These are phyloP conservation scores for Tagetes patula DNA, from an alignment of 129 eudicot genomes.

Conservation along the genomic window DNA sequence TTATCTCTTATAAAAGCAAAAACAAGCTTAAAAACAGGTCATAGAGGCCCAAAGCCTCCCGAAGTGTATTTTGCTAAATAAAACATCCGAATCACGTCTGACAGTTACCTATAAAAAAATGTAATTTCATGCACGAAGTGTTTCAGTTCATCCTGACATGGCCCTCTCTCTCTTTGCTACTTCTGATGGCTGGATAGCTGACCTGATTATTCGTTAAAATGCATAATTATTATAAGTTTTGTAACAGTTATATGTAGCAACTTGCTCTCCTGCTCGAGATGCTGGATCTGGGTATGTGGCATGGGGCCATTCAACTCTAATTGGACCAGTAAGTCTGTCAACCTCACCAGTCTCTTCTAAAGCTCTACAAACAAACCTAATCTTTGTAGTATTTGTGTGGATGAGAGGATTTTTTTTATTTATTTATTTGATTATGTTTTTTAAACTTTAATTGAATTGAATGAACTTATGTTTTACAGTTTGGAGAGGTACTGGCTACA, in stretches of 20 bases:
- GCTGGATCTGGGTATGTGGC: constrained; percentile 84
- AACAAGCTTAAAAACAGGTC: background rate
- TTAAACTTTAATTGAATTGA: background rate
- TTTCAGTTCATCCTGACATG: background rate
- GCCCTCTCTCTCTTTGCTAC: background rate
- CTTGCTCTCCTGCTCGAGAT: constrained; percentile 97
- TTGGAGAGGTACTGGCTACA: constrained; percentile 90
- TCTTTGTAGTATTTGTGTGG: background rate
- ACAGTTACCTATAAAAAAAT: background rate
- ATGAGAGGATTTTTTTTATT: background rate
- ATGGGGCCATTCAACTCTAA: constrained; percentile 96
- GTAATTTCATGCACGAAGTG: background rate
- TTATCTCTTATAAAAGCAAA: background rate
- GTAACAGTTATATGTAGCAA: constrained; percentile 83
- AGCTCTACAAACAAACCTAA: background rate
- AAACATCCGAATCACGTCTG: background rate
- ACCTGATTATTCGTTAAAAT: background rate
- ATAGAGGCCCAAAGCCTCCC: background rate
- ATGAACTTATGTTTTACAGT: constrained; percentile 42
- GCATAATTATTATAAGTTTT: constrained; percentile 9
- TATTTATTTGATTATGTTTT: background rate
- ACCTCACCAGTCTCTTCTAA: background rate
- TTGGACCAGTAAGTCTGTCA: constrained; percentile 79
- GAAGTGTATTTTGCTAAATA: background rate
- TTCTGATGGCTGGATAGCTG: too few species aligned